Evolutionary conservation across 495 filamentous ascomycete genomes (phyloP).

Genomic region (Penicillium cinerascens): DNA sequence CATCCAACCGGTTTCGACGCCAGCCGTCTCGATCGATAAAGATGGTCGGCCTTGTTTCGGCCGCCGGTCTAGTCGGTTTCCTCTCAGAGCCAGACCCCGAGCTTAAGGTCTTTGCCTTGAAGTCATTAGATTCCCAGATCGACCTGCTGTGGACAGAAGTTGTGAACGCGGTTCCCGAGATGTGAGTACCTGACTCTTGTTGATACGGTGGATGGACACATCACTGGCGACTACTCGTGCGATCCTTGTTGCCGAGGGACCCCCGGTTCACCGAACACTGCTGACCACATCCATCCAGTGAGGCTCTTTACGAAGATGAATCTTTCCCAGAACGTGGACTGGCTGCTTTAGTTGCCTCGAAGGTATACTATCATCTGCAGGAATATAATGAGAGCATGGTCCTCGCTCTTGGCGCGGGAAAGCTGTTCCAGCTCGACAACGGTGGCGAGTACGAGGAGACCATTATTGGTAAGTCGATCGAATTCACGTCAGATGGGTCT

Average conservation of each 20-base stretch:
- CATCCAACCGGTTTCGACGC: conserved; percentile 9
- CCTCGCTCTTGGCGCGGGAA: conserved; percentile 92
- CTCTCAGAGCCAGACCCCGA: conserved; percentile 90
- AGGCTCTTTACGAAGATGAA: conserved; percentile 96
- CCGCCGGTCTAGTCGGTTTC: conserved; percentile 91
- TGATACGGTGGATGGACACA: not conserved
- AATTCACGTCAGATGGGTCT: not conserved
- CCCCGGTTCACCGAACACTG: not conserved
- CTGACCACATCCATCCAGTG: conserved; percentile 52
- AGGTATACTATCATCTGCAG: conserved; percentile 98
- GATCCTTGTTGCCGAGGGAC: conserved; percentile 1
- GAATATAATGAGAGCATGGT: conserved; percentile 99
- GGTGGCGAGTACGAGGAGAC: conserved; percentile 98
- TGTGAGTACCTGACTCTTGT: conserved; percentile 56
- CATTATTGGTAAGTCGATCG: conserved; percentile 63
- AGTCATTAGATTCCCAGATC: conserved; percentile 91
- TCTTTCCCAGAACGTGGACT: conserved; percentile 90
- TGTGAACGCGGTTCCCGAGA: conserved; percentile 83
- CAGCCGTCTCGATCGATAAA: conserved; percentile 20
- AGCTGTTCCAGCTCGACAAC: conserved; percentile 87
- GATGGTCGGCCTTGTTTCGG: conserved; percentile 94
- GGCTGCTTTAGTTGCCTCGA: conserved; percentile 89
- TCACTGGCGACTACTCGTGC: conserved; percentile 1
- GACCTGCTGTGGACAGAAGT: conserved; percentile 97
- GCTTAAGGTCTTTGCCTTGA: conserved; percentile 88